A percentile compares a stretch with the other conserved stretches of the same genome.
Evolutionary conservation across 2,329 filamentous ascomycete species (phyloP).

Genomic region (Grosmannia clavigera): DNA sequence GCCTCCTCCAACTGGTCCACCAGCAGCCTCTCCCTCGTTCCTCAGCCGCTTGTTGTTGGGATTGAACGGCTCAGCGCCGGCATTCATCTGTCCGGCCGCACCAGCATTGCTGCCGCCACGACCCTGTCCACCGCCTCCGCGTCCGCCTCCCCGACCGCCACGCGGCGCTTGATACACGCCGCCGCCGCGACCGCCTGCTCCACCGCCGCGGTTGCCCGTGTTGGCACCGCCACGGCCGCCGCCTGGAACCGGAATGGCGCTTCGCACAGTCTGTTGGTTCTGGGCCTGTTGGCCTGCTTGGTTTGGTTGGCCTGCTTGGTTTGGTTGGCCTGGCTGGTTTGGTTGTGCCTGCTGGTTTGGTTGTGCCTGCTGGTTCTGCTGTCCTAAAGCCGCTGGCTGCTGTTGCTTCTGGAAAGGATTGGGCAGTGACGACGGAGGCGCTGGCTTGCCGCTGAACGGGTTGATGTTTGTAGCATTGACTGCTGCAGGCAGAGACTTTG

Average conservation of each 20-base stretch:
- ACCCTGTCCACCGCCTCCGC: slow-evolving; percentile 12
- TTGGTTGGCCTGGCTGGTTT: too few species aligned
- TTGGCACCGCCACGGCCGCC: slow-evolving; percentile 12
- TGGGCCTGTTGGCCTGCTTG: neutral
- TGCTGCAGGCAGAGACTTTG: neutral
- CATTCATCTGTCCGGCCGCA: slow-evolving; percentile 30
- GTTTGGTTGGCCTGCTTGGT: too few species aligned
- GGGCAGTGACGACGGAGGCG: neutral
- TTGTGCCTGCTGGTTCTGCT: too few species aligned
- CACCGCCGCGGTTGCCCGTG: slow-evolving; percentile 8
- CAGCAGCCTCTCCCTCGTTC: slow-evolving; percentile 29
- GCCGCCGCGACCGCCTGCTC: slow-evolving; percentile 11
- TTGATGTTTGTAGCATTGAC: neutral
- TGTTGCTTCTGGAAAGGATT: slow-evolving; percentile 11
- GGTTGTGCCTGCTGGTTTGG: too few species aligned
- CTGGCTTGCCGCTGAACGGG: slow-evolving; percentile 7
- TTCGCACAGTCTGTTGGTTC: slow-evolving; percentile 5
- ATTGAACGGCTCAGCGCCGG: slow-evolving; percentile 26
- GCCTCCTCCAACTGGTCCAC: slow-evolving; percentile 7
- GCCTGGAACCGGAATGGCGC: slow-evolving; percentile 14
- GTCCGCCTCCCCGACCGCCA: slow-evolving; percentile 15
- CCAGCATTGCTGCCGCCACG: slow-evolving; percentile 16
- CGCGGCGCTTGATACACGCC: slow-evolving; percentile 17
- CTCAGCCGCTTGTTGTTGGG: slow-evolving; percentile 38
- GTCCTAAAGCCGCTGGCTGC: too few species aligned